Percentiles rank a stretch among this genome's conserved stretches.
These are phyloP conservation scores for Mycena albidolilacea DNA, from an alignment of 768 basidiomycete genomes.

Conservation along the genomic window DNA sequence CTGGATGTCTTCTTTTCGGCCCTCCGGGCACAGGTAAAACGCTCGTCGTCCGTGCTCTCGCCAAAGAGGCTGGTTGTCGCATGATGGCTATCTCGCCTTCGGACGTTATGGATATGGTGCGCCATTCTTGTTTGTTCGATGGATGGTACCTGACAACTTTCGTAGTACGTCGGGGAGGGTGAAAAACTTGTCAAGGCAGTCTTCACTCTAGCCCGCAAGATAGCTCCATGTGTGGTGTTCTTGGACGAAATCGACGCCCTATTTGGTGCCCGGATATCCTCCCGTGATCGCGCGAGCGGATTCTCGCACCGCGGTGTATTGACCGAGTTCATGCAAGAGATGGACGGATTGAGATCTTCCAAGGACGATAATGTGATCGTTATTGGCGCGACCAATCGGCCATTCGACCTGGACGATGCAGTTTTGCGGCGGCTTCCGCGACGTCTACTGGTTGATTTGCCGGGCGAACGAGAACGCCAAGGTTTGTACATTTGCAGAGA, in stretches of 20 bases:
- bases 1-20: slow-evolving; percentile 92
- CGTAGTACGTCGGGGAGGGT: slow-evolving; percentile 89
- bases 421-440: slow-evolving; percentile 91
- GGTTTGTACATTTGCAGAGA: slow-evolving; percentile 60
- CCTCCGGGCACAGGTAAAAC: slow-evolving; percentile 95
- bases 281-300: slow-evolving; percentile 82
- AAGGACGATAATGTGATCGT: slow-evolving; percentile 88
- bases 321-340: slow-evolving; percentile 96
- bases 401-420: slow-evolving; percentile 93
- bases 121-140: slow-evolving; percentile 39
- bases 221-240: slow-evolving; percentile 95
- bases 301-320: slow-evolving; percentile 75
- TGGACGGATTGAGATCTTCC: slow-evolving; percentile 92
- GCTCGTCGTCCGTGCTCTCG: slow-evolving; percentile 89
- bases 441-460: slow-evolving; percentile 89
- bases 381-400: slow-evolving; percentile 95
- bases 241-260: slow-evolving; percentile 96
- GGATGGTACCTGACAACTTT: background rate
- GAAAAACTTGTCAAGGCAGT: slow-evolving; percentile 92
- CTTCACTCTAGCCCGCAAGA: slow-evolving; percentile 86
- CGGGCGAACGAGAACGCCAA: slow-evolving; percentile 87
- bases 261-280: slow-evolving; percentile 87
- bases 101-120: slow-evolving; percentile 96
- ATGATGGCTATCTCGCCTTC: slow-evolving; percentile 94
- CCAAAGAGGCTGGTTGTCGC: slow-evolving; percentile 93